Base-by-base conservation (phyloP, 495 filamentous ascomycete species). In the Apodospora peruviana region DNA sequence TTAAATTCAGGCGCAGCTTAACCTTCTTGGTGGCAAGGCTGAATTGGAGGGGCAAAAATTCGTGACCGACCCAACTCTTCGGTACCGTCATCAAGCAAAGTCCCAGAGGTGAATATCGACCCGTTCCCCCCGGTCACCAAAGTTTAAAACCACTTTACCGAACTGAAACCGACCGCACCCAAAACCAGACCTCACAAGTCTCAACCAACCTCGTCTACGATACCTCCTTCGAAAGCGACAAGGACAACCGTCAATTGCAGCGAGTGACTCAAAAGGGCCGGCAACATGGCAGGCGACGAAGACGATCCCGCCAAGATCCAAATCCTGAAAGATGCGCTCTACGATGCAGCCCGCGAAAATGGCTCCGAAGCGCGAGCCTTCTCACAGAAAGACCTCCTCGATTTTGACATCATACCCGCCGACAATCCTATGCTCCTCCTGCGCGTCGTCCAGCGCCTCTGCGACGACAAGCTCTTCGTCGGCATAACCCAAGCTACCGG, bases 401-500 rank as follows among this genome's bases (percentile, higher is more conserved):
- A 71, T n/a, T 65, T 86, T 40, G 67, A 71, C 23, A 66, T 88
- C 40, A 72, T 88, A 17, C 81, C 85, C 4, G 69, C 77, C 5
- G 71, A 76, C 46, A 77, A 85, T 54, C 49, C 83, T 21, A 54
- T 70, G 40, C 66, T 80, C 40, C 78, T 88, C 8, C 56, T 86
- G 12, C 62, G 72, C 48, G 79, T 82, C 49, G 74, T 83, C 43
- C 81, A 87, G 64, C 62, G 66, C 18, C 71, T 89, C 36, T 73
- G 79, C 32, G 70, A 85, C 51, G 82, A 88, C 57, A 83, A 82
- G 57, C 70, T 88, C 21, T 81, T 90, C 48, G 81, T 82, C 35
- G 72, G 81, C 11, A 74, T 78, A 25, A 70, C 67, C 36, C 71
- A 74, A 53, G 75, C 75, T 48, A 74, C 74, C 37, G 74, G 62